These are phyloP conservation scores for Glycyrrhiza uralensis DNA, from an alignment of 306 rosid species.

Conservation along the genomic window DNA sequence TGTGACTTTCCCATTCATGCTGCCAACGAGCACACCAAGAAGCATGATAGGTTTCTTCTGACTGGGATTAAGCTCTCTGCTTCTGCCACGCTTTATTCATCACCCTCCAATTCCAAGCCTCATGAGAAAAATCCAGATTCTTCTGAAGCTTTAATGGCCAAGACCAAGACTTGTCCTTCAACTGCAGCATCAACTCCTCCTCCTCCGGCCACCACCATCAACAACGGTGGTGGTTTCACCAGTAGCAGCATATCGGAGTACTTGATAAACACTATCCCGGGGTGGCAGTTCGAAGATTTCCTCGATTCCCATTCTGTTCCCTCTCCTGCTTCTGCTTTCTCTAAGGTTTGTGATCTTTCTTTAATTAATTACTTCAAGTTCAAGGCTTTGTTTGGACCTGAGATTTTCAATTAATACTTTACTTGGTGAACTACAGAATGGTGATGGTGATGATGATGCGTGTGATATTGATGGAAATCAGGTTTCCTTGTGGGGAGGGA, in stretches of 20 bases:
- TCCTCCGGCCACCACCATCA: neutral
- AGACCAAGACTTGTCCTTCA: no score
- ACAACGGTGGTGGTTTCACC: conserved; percentile 23
- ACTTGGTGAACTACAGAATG: conserved; percentile 48
- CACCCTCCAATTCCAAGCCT: conserved; percentile 10
- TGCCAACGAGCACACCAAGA: conserved; percentile 67
- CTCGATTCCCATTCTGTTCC: conserved; percentile 53
- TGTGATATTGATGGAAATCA: conserved; percentile 36
- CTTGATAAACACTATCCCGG: conserved; percentile 86
- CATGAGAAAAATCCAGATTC: no score
- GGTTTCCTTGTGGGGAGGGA: neutral
- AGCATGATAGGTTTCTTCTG: conserved; percentile 76
- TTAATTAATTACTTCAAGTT: no score
- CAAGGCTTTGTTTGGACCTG: no score
- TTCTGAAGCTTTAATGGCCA: no score
- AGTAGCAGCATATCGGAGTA: conserved; percentile 80
- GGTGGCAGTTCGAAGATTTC: conserved; percentile 90
- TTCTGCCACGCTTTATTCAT: neutral
- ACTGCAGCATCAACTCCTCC: neutral
- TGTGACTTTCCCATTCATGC: conserved; percentile 76
- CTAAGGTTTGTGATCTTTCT: conserved; percentile 50
- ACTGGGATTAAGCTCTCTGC: conserved; percentile 68
- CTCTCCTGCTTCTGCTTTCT: conserved; percentile 43
- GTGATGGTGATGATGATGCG: conserved; percentile 38
- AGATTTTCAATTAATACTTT: no score